These are phyloP conservation scores for Cornus controversa DNA, from an alignment of 148 eudicot species.

Conservation along the genomic window DNA sequence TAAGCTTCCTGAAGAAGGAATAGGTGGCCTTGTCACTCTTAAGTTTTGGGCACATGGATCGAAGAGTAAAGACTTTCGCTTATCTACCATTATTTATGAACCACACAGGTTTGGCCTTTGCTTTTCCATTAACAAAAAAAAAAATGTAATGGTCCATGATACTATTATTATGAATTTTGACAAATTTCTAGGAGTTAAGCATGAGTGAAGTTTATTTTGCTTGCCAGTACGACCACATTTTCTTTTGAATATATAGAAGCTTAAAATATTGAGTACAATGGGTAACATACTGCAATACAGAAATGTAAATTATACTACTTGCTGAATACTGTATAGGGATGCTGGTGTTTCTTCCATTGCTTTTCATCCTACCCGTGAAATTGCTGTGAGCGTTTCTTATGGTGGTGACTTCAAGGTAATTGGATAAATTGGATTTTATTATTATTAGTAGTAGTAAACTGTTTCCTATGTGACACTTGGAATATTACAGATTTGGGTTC, in stretches of 20 bases:
- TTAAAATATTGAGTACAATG: neutral
- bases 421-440: neutral
- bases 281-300: neutral
- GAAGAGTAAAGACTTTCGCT: constrained; percentile 62
- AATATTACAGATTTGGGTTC: constrained; percentile 67
- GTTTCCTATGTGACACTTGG: constrained; percentile 6
- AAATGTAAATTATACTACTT: neutral
- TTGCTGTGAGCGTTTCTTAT: constrained; percentile 76
- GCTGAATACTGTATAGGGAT: constrained; percentile 46
- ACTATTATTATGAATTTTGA: neutral
- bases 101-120: constrained; percentile 76
- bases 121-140: neutral
- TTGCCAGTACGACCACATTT: neutral
- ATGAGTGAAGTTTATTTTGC: neutral
- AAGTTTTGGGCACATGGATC: constrained; percentile 74
- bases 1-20: constrained; percentile 85
- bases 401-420: constrained; percentile 93
- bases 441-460: neutral
- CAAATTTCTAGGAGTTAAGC: neutral
- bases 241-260: neutral
- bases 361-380: constrained; percentile 63
- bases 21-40: constrained; percentile 83
- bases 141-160: neutral
- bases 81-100: constrained; percentile 87
- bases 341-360: constrained; percentile 70